Percentiles rank a stretch among this genome's conserved stretches.
Evolutionary conservation across 2,329 filamentous ascomycete species (phyloP).

Genomic region (Pyrenochaeta sp.): DNA sequence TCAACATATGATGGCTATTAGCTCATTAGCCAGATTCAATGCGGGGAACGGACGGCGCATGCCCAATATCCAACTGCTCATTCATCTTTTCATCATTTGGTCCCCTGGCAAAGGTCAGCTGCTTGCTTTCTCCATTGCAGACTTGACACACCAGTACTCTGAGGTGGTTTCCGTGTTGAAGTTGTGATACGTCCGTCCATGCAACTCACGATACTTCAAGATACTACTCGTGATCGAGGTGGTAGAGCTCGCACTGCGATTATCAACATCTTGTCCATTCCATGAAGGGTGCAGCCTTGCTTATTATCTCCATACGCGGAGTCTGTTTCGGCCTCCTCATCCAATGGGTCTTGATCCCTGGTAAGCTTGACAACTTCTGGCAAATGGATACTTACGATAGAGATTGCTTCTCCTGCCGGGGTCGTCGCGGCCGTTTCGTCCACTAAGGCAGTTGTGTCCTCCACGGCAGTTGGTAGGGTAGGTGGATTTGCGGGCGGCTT

Average conservation of each 20-base stretch:
- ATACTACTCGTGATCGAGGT: conserved; percentile 35
- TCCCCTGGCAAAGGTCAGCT: conserved; percentile 15
- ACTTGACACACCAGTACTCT: conserved; percentile 17
- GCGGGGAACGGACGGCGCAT: not conserved
- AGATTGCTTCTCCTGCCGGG: not conserved
- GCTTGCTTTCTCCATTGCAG: no score
- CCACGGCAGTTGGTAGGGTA: not conserved
- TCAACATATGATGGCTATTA: conserved; percentile 35
- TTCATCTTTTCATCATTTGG: conserved; percentile 49
- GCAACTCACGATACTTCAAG: conserved; percentile 35
- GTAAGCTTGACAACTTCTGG: conserved; percentile 2
- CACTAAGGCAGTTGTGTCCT: not conserved
- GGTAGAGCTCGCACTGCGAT: conserved; percentile 5
- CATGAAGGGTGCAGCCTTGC: no score
- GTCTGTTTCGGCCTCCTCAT: no score
- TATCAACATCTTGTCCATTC: no score
- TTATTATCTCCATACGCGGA: no score
- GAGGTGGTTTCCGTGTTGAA: conserved; percentile 31
- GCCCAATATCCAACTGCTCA: conserved; percentile 52
- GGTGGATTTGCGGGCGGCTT: conserved; percentile 2
- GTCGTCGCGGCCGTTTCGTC: not conserved
- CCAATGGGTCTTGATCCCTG: conserved; percentile 5
- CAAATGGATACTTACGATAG: conserved; percentile 2
- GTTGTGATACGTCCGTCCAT: conserved; percentile 40
- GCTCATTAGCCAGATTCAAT: conserved; percentile 4